Base-by-base conservation (phyloP, 306 rosid species). In the Ammopiptanthus mongolicus region DNA sequence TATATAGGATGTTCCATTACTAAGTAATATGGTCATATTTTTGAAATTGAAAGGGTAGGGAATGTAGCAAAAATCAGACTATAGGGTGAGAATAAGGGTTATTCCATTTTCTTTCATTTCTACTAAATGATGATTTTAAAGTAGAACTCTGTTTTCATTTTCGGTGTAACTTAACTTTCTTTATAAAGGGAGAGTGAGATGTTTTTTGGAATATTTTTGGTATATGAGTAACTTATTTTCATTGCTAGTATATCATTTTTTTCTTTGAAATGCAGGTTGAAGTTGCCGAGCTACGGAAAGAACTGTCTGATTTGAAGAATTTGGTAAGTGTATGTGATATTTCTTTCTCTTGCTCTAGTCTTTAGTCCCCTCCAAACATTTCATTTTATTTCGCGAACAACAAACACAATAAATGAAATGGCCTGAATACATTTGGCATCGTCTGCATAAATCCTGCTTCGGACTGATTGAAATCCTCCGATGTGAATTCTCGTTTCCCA, bases 201-300 rank as follows among this genome's bases (percentile, higher is more conserved):
- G 2, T 41, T 75, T 63, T 64, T 15, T 9, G 37, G 65, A 37
- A 10, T 28, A 50, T 29, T 55, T 28, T 70, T 63, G 58, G 60
- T 62, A 51, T 74, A 46, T 31, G 70, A 76, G 6, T 61, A 41
- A 13, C 46, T 75, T 17, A 18, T 6, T 73, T 75, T 52, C 47
- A 42, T 37, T 67, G 23, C 34, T 46, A 67, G 21, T 64, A 39
- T 64, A 55, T 84, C 53, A 76, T 73, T 58, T 74, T 58, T 74
- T 36, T 78, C 65, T 76, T 13, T 80, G 74, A 13, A 63, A 65
- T 85, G 51, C 96, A 96, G 99, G 91, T 81, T 22, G 98, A 92
- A 86, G 37, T 92, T 65, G 21, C 59, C 0, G 88, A 86, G 81
- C 79, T 96, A 79, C 69, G 15, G 18, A 82, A 79, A 29, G 86